These are phyloP conservation scores for Aspergillus conjunctus DNA, from an alignment of 495 filamentous ascomycete genomes.

Conservation along the genomic window DNA sequence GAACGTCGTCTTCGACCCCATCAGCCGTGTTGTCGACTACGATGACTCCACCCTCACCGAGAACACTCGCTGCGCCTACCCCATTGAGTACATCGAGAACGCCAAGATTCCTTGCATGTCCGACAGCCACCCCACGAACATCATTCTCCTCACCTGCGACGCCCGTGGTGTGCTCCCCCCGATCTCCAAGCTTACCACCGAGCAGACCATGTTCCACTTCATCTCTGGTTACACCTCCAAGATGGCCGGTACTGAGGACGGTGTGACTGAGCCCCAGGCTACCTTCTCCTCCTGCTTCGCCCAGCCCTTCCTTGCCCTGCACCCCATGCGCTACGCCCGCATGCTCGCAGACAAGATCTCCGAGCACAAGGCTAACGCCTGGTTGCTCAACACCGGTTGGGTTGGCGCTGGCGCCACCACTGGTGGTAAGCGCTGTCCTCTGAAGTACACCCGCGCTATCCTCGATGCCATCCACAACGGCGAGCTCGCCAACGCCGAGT, in stretches of 20 bases:
- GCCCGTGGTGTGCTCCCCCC: conserved; percentile 96
- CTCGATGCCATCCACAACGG: conserved; percentile 97
- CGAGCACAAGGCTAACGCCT: conserved; percentile 92
- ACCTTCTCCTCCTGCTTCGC: conserved; percentile 99
- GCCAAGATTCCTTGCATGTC: conserved; percentile 96
- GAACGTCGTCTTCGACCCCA: conserved; percentile 96
- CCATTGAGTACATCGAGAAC: conserved; percentile 97
- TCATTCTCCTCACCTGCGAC: conserved; percentile 97
- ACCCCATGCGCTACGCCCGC: conserved; percentile 97
- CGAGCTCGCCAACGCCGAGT: conserved; percentile 86
- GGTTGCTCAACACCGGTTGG: conserved; percentile 99
- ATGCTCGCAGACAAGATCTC: conserved; percentile 99
- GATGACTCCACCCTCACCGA: conserved; percentile 94
- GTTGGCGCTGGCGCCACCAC: conserved; percentile 93
- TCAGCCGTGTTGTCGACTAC: conserved; percentile 88
- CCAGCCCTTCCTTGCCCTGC: conserved; percentile 96
- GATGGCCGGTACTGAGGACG: conserved; percentile 99
- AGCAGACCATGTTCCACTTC: conserved; percentile 99
- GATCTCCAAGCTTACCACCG: conserved; percentile 93
- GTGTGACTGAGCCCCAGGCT: conserved; percentile 93
- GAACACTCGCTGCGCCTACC: conserved; percentile 98
- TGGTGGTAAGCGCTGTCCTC: conserved; percentile 96
- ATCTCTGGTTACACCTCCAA: conserved; percentile 99
- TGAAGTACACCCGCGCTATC: conserved; percentile 99
- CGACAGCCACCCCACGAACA: conserved; percentile 88